Evolutionary conservation across 2,329 filamentous ascomycete species (phyloP).

Genomic region (Cytospora chrysosperma): DNA sequence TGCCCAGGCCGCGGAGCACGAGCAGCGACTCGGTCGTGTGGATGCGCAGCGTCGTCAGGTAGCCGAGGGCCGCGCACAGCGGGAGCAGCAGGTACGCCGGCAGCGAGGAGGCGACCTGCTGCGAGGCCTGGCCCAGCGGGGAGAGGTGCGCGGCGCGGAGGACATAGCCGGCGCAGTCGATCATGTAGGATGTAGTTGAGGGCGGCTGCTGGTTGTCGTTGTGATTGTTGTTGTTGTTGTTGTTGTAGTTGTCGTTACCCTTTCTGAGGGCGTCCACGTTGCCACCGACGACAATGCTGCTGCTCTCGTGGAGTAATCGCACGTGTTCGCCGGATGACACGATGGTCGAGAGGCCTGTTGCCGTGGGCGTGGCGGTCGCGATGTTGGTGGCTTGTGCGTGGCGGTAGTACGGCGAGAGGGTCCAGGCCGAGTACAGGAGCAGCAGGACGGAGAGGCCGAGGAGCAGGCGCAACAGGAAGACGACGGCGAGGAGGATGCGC

Average conservation of each 20-base stretch:
- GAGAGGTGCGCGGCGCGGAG: constrained; percentile 33
- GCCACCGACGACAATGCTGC: background rate
- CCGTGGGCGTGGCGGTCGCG: constrained; percentile 5
- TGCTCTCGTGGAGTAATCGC: background rate
- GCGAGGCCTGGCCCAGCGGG: constrained; percentile 34
- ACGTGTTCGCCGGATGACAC: constrained; percentile 12
- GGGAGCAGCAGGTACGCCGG: constrained; percentile 44
- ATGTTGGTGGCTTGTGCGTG: constrained; percentile 15
- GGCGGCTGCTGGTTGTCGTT: constrained; percentile 14
- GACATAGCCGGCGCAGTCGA: constrained; percentile 30
- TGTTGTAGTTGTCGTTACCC: background rate
- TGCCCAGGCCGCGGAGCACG: constrained; percentile 82
- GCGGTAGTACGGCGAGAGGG: constrained; percentile 33
- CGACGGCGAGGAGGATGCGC: constrained; percentile 44
- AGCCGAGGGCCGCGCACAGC: constrained; percentile 39
- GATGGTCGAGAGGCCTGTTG: background rate
- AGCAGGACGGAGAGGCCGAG: constrained; percentile 44
- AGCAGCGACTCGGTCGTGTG: constrained; percentile 78
- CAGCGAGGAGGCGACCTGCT: constrained; percentile 34
- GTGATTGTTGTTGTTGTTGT: background rate
- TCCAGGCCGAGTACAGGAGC: constrained; percentile 50
- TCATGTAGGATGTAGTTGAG: constrained; percentile 21
- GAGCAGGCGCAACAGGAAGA: constrained; percentile 44
- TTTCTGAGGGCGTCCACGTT: background rate
- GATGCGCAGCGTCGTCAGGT: constrained; percentile 45